phyloP scores from a whole-genome alignment of 768 basidiomycete genomes.

The Hygrocybe coccinea region DNA sequence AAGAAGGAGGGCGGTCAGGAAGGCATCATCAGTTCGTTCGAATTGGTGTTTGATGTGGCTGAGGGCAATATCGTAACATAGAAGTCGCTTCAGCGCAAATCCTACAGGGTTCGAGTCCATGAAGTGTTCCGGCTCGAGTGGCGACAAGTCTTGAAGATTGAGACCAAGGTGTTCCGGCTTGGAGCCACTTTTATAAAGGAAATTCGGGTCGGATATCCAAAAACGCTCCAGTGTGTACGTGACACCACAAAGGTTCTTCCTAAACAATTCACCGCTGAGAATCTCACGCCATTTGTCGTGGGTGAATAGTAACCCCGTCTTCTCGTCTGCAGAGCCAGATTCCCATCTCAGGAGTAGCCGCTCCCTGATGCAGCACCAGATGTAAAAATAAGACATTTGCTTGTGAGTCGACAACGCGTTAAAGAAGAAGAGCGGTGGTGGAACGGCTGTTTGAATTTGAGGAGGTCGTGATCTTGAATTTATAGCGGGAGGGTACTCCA shows the following conservation, averaged over 20 bases:
- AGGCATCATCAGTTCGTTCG: too few relatives aligned
- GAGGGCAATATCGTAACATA: background rate
- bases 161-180: too few relatives aligned
- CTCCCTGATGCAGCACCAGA: background rate
- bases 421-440: background rate
- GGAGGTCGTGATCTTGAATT: background rate
- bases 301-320: background rate
- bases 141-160: too few relatives aligned
- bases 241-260: too few relatives aligned
- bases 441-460: background rate
- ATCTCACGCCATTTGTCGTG: background rate
- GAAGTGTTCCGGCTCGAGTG: background rate
- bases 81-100: background rate
- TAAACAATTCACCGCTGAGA: too few relatives aligned
- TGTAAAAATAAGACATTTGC: too few relatives aligned
- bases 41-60: background rate
- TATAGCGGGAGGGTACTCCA: too few relatives aligned
- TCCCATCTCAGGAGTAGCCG: background rate
- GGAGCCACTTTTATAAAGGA: too few relatives aligned
- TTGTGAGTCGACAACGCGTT: too few relatives aligned
- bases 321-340: background rate
- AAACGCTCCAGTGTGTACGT: too few relatives aligned
- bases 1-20: too few relatives aligned
- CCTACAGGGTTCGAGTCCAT: background rate
- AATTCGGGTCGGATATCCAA: too few relatives aligned